Conservation (phyloP, 2,329 filamentous ascomycete genomes). For the Colletotrichum sp. region DNA sequence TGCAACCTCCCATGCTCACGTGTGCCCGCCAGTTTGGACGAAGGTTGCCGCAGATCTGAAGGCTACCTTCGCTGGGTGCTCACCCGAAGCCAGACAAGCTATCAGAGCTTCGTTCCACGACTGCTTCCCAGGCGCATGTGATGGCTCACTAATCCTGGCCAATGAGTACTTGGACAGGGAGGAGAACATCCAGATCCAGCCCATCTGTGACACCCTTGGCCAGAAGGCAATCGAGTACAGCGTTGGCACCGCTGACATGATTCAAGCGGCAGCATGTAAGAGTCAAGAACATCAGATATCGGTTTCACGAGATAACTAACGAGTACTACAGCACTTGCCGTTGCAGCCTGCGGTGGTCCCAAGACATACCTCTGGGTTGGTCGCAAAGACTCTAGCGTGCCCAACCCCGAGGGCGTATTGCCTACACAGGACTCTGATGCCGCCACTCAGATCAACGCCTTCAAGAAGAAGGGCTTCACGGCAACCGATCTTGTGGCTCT, state of each 20-base stretch:
- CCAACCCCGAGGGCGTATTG: background rate
- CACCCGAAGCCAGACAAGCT: background rate
- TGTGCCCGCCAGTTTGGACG: background rate
- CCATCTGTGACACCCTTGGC: background rate
- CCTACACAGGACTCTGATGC: conserved; percentile 8
- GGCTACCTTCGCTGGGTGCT: background rate
- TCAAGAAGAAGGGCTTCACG: conserved; percentile 5
- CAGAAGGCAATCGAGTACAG: background rate
- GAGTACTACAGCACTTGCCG: background rate
- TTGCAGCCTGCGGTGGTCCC: conserved; percentile 1
- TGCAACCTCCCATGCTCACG: background rate
- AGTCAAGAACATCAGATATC: accelerated
- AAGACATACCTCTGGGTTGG: background rate
- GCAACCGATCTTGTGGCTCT: conserved; percentile 3
- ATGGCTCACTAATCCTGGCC: conserved; percentile 4
- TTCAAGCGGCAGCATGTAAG: conserved; percentile 2
- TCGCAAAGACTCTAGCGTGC: background rate
- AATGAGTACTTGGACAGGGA: conserved; percentile 5
- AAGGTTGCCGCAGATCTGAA: conserved; percentile 4
- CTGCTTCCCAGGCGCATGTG: conserved; percentile 1
- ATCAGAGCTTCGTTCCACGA: conserved; percentile 9
- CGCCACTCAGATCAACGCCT: background rate
- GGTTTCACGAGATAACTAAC: background rate
- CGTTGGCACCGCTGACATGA: conserved; percentile 6
- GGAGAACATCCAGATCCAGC: conserved; percentile 3